Percentiles rank a stretch among this genome's conserved stretches.
Evolutionary conservation across 108 stramenopile species (phyloP).

Genomic region (Skeletonema grethae): DNA sequence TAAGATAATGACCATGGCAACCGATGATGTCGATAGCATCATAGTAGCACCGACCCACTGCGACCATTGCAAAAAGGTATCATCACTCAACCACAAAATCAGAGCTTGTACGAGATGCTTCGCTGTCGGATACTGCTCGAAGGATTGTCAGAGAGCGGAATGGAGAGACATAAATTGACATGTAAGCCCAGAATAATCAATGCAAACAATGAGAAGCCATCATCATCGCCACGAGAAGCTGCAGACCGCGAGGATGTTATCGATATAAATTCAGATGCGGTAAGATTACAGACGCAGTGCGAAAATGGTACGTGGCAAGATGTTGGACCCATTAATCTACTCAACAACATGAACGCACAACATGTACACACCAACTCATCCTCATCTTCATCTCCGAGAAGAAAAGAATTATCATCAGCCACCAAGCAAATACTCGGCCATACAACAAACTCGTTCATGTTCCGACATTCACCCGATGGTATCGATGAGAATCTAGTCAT

Average conservation of each 20-base stretch:
- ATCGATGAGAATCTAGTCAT: constrained; percentile 47
- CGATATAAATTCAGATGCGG: neutral
- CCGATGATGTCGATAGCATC: too few species aligned
- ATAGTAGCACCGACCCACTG: constrained; percentile 9
- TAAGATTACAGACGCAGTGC: constrained; percentile 17
- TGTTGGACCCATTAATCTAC: constrained; percentile 32
- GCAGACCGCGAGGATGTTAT: neutral
- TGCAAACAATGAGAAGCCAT: too few species aligned
- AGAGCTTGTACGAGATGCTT: constrained; percentile 27
- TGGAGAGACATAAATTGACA: constrained; percentile 20
- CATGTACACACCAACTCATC: neutral
- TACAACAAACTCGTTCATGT: constrained; percentile 13
- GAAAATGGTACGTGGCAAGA: constrained; percentile 24
- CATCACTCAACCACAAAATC: constrained; percentile 22
- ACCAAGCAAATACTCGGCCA: constrained; percentile 3
- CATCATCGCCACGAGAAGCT: too few species aligned
- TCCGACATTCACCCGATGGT: constrained; percentile 33
- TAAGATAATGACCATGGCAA: neutral
- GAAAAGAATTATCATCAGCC: constrained; percentile 10
- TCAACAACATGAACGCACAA: constrained; percentile 6
- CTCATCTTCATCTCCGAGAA: neutral
- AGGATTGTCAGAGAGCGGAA: constrained; percentile 16
- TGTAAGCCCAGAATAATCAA: constrained; percentile 9
- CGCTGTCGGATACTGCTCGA: constrained; percentile 30
- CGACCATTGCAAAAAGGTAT: constrained; percentile 12